These are phyloP conservation scores for Candida xyloterini DNA, from an alignment of 805 yeast genomes.

Conservation along the genomic window DNA sequence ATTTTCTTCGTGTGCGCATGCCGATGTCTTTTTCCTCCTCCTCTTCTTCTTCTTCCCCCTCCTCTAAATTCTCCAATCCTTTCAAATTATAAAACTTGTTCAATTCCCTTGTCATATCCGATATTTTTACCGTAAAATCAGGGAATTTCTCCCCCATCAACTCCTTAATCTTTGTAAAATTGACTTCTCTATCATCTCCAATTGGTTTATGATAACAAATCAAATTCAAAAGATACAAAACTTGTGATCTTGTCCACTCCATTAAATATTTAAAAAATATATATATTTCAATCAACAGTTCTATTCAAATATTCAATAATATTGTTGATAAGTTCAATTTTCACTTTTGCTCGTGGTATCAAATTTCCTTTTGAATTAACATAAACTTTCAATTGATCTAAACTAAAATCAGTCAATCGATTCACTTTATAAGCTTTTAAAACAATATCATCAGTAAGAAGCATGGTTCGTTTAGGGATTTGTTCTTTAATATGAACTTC, in stretches of 20 bases:
- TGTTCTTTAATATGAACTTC: conserved; percentile 12
- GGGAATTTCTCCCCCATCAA: conserved; percentile 22
- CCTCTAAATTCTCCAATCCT: conserved; percentile 27
- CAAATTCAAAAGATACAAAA: conserved; percentile 22
- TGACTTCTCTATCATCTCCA: conserved; percentile 20
- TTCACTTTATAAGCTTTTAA: conserved; percentile 40
- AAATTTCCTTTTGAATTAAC: conserved; percentile 34
- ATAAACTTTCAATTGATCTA: conserved; percentile 41
- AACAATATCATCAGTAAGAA: conserved; percentile 38
- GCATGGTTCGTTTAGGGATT: conserved; percentile 13
- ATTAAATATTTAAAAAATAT: neutral
- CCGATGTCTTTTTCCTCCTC: conserved; percentile 1
- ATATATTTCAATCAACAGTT: conserved; percentile 3
- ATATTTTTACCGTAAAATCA: conserved; percentile 9
- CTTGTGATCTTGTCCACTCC: conserved; percentile 26
- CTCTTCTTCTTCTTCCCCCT: conserved; percentile 11
- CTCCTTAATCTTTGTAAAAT: conserved; percentile 15
- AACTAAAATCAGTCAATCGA: conserved; percentile 36
- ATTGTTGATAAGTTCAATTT: conserved; percentile 42
- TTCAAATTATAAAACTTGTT: conserved; percentile 27
- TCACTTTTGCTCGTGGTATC: conserved; percentile 38
- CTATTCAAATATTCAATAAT: conserved; percentile 30
- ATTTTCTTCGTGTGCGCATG: conserved; percentile 1
- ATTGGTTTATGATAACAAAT: conserved; percentile 31
- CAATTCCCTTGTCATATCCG: conserved; percentile 19